Evolutionary conservation across 805 yeast species (phyloP), one percentile per base, ranked within the genome.

Genomic region (Teunomyces kruisii): DNA sequence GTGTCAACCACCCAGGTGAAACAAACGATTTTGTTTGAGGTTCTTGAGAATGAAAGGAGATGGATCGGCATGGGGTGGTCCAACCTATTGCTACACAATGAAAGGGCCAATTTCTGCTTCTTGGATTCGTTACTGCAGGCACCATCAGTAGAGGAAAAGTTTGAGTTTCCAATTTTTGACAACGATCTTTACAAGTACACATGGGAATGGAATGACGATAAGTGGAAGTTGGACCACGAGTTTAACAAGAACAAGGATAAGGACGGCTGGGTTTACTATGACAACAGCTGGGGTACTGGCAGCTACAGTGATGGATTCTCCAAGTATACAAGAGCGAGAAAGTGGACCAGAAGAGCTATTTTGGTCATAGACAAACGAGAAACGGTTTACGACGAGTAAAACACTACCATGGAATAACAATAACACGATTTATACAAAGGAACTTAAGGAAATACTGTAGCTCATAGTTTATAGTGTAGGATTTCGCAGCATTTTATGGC

Each of bases 21-120:
- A 16, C 80, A 78, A 51, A 64, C 72, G 3, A 69, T 81, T 1
- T 65, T 73, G 43, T 80, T 81, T 48, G 76, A 72, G 40, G 62
- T 81, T 1, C 55, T 76, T 31, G 83, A 82, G 52, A 77, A 81
- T 51, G 81, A 82, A 56, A 66, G 88, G 52, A 63, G 85, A 39
- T 80, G 86, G 84, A 29, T 81, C 3, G 85, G 83, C 0, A 47
- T 81, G 13, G 87, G 86, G 6, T 81, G 86, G 86, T 61, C 75
- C 31, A 68, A 70, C 40, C 62, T 65, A 13, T 56, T 80, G 30
- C 53, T 80, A 3, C 85, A 86, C 2, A 66, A 70, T 45, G 86
- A 81, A 48, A 53, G 85, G 19, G 54, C 78, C 1, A 64, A 69
- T 14, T 81, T 64, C 52, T 78, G 83, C 33, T 72, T 70, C 46